A percentile compares a stretch with the other conserved stretches of the same genome.
Evolutionary conservation across 768 basidiomycete species (phyloP).

Genomic region (Panus rudis): DNA sequence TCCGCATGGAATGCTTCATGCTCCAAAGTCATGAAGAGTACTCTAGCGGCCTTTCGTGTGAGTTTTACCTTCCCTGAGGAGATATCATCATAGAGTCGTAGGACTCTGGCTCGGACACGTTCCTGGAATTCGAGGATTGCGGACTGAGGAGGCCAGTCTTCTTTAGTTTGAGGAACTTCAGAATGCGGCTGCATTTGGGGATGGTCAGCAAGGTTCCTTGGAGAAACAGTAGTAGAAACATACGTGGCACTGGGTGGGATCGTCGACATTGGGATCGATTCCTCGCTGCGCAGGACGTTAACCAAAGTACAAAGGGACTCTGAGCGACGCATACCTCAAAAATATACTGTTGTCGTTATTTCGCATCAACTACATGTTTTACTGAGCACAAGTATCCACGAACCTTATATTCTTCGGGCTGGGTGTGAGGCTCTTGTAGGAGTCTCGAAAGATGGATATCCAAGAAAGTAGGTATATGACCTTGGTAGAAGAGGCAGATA

Average conservation of each 20-base stretch:
- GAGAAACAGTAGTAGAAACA: slow-evolving; percentile 18
- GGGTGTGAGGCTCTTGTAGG: slow-evolving; percentile 70
- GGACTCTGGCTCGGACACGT: slow-evolving; percentile 70
- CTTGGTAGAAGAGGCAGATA: slow-evolving; percentile 94
- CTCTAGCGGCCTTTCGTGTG: slow-evolving; percentile 64
- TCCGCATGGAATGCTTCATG: slow-evolving; percentile 89
- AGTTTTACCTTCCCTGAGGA: slow-evolving; percentile 40
- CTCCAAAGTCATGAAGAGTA: slow-evolving; percentile 86
- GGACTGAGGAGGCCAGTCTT: slow-evolving; percentile 79
- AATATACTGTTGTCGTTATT: slow-evolving; percentile 45
- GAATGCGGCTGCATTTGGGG: slow-evolving; percentile 64
- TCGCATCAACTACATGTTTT: not conserved
- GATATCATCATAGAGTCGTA: slow-evolving; percentile 67
- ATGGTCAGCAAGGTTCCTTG: not conserved
- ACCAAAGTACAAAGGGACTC: not conserved
- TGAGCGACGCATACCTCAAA: slow-evolving; percentile 61
- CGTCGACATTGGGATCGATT: slow-evolving; percentile 92
- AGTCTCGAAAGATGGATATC: slow-evolving; percentile 83
- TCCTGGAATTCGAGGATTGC: slow-evolving; percentile 71
- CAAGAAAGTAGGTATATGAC: slow-evolving; percentile 89
- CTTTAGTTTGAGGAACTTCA: slow-evolving; percentile 68
- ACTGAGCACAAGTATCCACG: slow-evolving; percentile 7
- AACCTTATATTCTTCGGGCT: slow-evolving; percentile 78
- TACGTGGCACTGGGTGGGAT: slow-evolving; percentile 82
- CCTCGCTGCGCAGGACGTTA: slow-evolving; percentile 57